Evolutionary conservation across 2,329 filamentous ascomycete species (phyloP).

Genomic region (Diaporthe destruens): DNA sequence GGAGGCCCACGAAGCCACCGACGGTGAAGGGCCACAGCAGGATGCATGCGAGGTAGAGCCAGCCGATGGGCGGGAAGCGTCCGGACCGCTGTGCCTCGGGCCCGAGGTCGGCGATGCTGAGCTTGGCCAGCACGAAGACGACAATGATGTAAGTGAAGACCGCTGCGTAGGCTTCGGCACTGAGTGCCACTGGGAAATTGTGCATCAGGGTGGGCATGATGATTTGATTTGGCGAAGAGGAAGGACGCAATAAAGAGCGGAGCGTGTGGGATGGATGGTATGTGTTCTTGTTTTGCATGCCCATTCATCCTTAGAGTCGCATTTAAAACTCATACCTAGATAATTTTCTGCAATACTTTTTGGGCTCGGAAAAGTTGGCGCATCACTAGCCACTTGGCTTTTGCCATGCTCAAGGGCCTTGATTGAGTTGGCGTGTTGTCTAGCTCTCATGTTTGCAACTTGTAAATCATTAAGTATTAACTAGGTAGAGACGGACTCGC

Average conservation of each 20-base stretch:
- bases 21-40: not conserved
- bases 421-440: not conserved
- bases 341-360: not conserved
- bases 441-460: not conserved
- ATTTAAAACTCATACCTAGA: not conserved
- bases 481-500: not conserved
- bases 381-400: not conserved
- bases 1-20: not conserved
- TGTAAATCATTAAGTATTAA: not conserved
- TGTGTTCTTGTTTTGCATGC: not conserved
- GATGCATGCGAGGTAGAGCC: slow-evolving; percentile 6
- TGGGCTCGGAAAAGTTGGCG: not conserved
- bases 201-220: not conserved
- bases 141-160: not conserved
- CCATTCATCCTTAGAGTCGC: not conserved
- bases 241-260: not conserved
- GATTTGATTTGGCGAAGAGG: not conserved
- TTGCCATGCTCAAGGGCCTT: not conserved
- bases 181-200: not conserved
- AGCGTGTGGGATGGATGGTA: not conserved
- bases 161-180: not conserved
- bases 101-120: slow-evolving; percentile 1
- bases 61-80: not conserved
- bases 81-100: not conserved
- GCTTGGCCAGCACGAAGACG: slow-evolving; percentile 1